phyloP scores from a whole-genome alignment of 495 filamentous ascomycete species.

The Aspergillus asperescens region DNA sequence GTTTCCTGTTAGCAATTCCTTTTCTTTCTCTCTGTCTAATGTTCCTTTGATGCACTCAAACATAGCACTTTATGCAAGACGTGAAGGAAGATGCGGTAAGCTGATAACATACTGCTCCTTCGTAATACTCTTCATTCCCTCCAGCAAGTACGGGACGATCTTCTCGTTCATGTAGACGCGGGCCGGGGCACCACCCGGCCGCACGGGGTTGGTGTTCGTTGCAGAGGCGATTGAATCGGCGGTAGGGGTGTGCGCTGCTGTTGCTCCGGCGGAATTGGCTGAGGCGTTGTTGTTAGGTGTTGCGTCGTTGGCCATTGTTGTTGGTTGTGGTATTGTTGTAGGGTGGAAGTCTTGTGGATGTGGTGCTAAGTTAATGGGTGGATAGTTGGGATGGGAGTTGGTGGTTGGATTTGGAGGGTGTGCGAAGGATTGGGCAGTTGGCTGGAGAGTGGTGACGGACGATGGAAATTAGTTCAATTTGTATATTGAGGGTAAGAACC shows the following conservation, averaged over 20 bases:
- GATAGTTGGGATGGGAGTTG: background rate
- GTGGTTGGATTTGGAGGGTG: background rate
- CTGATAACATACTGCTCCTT: slow-evolving; percentile 81
- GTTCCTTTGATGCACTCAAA: too few species aligned
- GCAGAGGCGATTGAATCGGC: slow-evolving; percentile 34
- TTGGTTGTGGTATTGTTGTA: background rate
- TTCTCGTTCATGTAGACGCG: slow-evolving; percentile 86
- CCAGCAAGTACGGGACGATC: slow-evolving; percentile 75
- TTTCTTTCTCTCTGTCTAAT: too few species aligned
- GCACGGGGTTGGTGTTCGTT: slow-evolving; percentile 34
- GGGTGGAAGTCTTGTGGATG: background rate
- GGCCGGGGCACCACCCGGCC: slow-evolving; percentile 74
- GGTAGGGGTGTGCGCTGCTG: slow-evolving; percentile 34
- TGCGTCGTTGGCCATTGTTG: slow-evolving; percentile 20
- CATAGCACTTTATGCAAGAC: too few species aligned
- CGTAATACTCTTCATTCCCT: slow-evolving; percentile 87
- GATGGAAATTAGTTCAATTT: too few species aligned
- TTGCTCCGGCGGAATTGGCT: slow-evolving; percentile 15
- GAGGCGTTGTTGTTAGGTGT: background rate
- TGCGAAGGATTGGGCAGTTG: background rate
- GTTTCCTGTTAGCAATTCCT: background rate
- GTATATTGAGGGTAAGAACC: too few species aligned
- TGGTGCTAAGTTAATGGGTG: background rate
- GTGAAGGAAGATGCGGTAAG: too few species aligned
- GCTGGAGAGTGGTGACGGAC: background rate